Evolutionary conservation across 768 basidiomycete species (phyloP), one percentile per base, ranked within the genome.

Genomic region (Boletus rex-veris): DNA sequence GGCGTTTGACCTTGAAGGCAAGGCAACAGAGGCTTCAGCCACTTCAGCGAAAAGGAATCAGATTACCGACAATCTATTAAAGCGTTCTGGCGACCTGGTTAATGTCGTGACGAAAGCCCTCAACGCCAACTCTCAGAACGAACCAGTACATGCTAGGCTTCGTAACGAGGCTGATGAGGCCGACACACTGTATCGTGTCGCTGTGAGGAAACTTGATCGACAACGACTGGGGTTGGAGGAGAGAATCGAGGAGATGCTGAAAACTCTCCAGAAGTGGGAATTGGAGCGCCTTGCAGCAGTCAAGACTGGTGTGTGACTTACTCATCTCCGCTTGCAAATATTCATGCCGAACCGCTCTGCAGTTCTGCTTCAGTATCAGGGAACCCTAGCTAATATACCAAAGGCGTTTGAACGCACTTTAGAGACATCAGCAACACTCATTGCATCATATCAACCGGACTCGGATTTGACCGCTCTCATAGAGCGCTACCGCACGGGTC

Each of bases 401-500:
- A 82, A 85, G 63, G 76, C 81, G 7, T 73, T 90, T 42, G 80
- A 82, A 21, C 75, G 81, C 0, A 80, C 87, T 3, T 67, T 85
- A 30, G 86, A 89, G 60, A 82, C 84, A 33, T 88, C 89, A 2
- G 77, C 80, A 1, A 86, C 89, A 1, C 79, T 93, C 45, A 80
- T 95, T 58, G 82, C 90, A 31, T 81, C 91, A 2, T 97, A 84
- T 70, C 86, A 93, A 56, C 93, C 94, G 3, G 93, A 97, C 57
- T 84, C 84, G 2, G 94, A 94, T 73, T 71, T 95, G 49, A 84
- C 75, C 12, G 92, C 90, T 10, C 80, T 96, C 46, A 93, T 97
- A 56, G 94, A 97, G 69, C 86, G 90, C 11, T 92, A 93, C 67
- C 83, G 95, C 50, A 96, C 93, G 1, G 95, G 95, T 1, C 89